Base-by-base conservation (phyloP, 2,329 filamentous ascomycete species). In the Colletotrichum gloeosporioides region DNA sequence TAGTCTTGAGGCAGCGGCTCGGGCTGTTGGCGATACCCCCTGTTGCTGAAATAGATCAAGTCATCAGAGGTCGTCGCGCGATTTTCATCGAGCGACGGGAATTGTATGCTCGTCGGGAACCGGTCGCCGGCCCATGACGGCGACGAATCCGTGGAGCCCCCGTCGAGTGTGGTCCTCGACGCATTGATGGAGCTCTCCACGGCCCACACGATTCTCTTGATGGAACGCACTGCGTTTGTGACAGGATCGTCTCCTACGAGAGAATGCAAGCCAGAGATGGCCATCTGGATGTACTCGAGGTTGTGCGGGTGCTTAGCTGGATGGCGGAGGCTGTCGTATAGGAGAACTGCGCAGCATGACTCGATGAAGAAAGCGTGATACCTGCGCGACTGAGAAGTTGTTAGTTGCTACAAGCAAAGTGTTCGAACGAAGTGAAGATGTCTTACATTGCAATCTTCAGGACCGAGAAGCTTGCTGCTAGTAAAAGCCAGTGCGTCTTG, bases 281-380 rank as follows among this genome's bases (percentile, higher is more conserved):
- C 73, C 70, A 73, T 76, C 7, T 73, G 70, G 44, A 76, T 73
- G 44, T 69, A 76, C 27, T 76, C 73, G 8, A 76, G 29, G 34
- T 76, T 76, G 10, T 76, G 82, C 1, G 80, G 78, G 29, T 82
- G 80, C 57, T 83, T 83, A 12, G 78, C 75, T 0, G 81, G 80
- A 53, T 81, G 80, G 22, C 79, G 78, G 13, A 82, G 77, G 31
- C 79, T 80, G 73, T 83, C 81, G 59, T 82, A 81, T 8, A 83
- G 62, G 12, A 83, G 77, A 8, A 83, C 82, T 6, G 80, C 80
- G 31, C 80, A 83, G 62, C 77, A 78, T 31, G 78, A 79, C 39
- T 83, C 82, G 55, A 83, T 77, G 71, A 81, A 83, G 78, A 82
- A 83, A 13, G 80, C 80, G 22, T 79, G 76, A 34, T 80, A 80